Conservation (phyloP, 805 yeast species). For the Candida nonsorbophila region DNA sequence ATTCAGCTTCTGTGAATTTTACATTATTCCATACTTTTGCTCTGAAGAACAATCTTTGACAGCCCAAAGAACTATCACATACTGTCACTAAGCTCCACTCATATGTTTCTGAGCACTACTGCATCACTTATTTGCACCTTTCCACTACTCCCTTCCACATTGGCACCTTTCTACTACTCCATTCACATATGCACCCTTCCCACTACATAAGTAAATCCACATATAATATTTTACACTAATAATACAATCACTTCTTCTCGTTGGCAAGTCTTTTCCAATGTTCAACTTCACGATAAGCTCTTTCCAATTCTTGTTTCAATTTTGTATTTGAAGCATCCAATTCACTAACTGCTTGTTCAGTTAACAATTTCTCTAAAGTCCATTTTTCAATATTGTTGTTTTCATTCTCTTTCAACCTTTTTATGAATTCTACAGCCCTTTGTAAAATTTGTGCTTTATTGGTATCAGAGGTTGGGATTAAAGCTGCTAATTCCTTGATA, state of each 20-base stretch:
- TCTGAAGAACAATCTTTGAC: too few relatives aligned
- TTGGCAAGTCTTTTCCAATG: slow-evolving; percentile 57
- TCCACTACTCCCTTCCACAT: too few relatives aligned
- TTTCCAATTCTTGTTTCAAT: slow-evolving; percentile 80
- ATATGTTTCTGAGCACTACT: too few relatives aligned
- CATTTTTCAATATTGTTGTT: slow-evolving; percentile 87
- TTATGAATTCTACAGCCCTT: slow-evolving; percentile 86
- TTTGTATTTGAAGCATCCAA: slow-evolving; percentile 81
- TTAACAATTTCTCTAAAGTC: slow-evolving; percentile 87
- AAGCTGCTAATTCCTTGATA: slow-evolving; percentile 70
- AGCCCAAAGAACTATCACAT: too few relatives aligned
- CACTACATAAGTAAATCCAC: too few relatives aligned
- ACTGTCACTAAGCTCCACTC: too few relatives aligned
- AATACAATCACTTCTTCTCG: slow-evolving; percentile 6
- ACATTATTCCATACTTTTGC: too few relatives aligned
- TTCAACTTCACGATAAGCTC: slow-evolving; percentile 89
- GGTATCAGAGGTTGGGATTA: slow-evolving; percentile 78
- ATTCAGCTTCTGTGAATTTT: too few relatives aligned
- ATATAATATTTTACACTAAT: too few relatives aligned
- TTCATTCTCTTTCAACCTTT: slow-evolving; percentile 85
- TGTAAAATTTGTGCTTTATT: slow-evolving; percentile 88
- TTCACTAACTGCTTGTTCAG: slow-evolving; percentile 88
- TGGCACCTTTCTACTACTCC: too few relatives aligned
- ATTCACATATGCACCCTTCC: too few relatives aligned
- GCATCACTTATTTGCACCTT: too few relatives aligned